A percentile compares a stretch with the other conserved stretches of the same genome.
Conservation (phyloP, 257 asterid species). For the Solanum virginianum region DNA sequence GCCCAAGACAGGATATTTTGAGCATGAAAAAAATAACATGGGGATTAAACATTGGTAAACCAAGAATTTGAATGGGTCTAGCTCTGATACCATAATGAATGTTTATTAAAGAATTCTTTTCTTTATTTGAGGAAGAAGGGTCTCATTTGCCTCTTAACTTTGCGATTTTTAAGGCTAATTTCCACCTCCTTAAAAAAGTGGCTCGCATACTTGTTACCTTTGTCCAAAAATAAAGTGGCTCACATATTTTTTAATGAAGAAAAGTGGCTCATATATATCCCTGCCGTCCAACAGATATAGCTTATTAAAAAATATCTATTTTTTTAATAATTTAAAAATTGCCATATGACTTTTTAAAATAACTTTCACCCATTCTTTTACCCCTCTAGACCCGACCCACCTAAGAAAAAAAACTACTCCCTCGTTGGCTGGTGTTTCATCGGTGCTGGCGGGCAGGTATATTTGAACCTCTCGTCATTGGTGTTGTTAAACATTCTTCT, state of each 20-base stretch:
- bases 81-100: not conserved
- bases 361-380: not conserved
- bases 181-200: not conserved
- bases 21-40: not conserved
- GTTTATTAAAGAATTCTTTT: not conserved
- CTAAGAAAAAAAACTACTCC: not conserved
- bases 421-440: constrained; percentile 52
- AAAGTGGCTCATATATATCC: not conserved
- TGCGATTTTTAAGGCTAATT: not conserved
- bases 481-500: too few species aligned
- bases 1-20: not conserved
- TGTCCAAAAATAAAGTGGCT: not conserved
- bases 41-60: not conserved
- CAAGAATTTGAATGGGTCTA: not conserved
- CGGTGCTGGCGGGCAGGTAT: constrained; percentile 73
- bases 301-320: not conserved
- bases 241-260: not conserved
- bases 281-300: not conserved
- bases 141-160: not conserved
- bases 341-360: not conserved
- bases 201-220: not conserved
- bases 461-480: too few species aligned
- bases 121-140: not conserved
- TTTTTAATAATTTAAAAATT: too few species aligned
- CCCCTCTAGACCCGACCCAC: not conserved